Evolutionary conservation across 805 yeast genomes (phyloP).

Genomic region (Saccharomycopsis fodiens): DNA sequence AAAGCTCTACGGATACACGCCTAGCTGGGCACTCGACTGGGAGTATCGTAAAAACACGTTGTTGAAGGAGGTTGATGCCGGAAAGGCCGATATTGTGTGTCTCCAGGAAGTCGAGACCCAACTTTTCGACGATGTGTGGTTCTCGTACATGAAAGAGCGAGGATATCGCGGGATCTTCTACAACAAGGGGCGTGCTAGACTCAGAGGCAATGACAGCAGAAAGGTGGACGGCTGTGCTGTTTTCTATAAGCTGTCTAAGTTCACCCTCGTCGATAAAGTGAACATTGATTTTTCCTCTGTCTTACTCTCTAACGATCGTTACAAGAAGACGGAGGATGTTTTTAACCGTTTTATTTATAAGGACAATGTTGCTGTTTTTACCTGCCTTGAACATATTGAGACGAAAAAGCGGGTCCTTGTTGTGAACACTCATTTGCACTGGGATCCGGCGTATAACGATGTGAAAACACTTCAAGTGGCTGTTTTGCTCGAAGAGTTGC

Average conservation of each 20-base stretch:
- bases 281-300: slow-evolving; percentile 76
- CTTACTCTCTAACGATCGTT: slow-evolving; percentile 75
- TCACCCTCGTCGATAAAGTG: slow-evolving; percentile 62
- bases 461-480: slow-evolving; percentile 96
- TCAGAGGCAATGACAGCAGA: slow-evolving; percentile 67
- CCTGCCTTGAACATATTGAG: slow-evolving; percentile 62
- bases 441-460: slow-evolving; percentile 97
- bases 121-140: slow-evolving; percentile 82
- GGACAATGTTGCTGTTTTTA: slow-evolving; percentile 82
- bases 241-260: slow-evolving; percentile 64
- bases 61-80: slow-evolving; percentile 60
- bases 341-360: slow-evolving; percentile 94
- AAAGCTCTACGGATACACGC: slow-evolving; percentile 87
- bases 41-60: slow-evolving; percentile 75
- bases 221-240: slow-evolving; percentile 99
- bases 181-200: slow-evolving; percentile 86
- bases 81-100: slow-evolving; percentile 73
- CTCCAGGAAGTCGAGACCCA: slow-evolving; percentile 92
- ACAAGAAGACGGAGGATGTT: slow-evolving; percentile 88
- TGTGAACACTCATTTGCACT: slow-evolving; percentile 91
- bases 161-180: slow-evolving; percentile 82
- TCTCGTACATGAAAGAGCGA: slow-evolving; percentile 56
- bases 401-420: slow-evolving; percentile 68
- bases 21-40: slow-evolving; percentile 97
- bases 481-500: slow-evolving; percentile 81